Conservation (phyloP, 2,329 filamentous ascomycete genomes). For the Ascochyta lentis region DNA sequence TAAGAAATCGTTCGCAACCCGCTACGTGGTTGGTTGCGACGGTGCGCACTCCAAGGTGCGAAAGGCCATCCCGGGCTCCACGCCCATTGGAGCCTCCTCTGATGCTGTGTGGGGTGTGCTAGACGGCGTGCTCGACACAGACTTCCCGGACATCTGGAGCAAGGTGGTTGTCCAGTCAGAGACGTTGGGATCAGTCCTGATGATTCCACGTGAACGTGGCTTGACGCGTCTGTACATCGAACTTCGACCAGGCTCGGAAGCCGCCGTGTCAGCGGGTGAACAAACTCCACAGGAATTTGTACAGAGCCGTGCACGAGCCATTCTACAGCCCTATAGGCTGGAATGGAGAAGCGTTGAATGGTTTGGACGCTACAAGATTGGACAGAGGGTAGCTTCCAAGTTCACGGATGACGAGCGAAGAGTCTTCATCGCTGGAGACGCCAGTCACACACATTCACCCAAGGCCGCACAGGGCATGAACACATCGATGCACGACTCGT, state of each 20-base stretch:
- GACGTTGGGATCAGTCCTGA: constrained; percentile 72
- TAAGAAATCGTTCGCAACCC: constrained; percentile 58
- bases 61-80: constrained; percentile 61
- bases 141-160: constrained; percentile 78
- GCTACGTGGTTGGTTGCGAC: constrained; percentile 75
- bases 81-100: constrained; percentile 56
- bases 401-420: constrained; percentile 53
- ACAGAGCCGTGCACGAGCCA: constrained; percentile 66
- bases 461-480: constrained; percentile 56
- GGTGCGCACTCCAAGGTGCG: constrained; percentile 75
- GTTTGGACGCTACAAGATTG: constrained; percentile 60
- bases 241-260: constrained; percentile 47
- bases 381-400: constrained; percentile 55
- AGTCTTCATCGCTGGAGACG: constrained; percentile 60
- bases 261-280: constrained; percentile 37
- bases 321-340: constrained; percentile 55
- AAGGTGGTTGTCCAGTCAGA: constrained; percentile 74
- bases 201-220: constrained; percentile 74
- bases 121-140: constrained; percentile 72
- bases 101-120: constrained; percentile 75
- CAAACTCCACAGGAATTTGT: constrained; percentile 68
- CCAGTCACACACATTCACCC: constrained; percentile 52
- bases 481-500: constrained; percentile 53
- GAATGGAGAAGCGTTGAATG: constrained; percentile 57
- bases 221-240: constrained; percentile 69